phyloP scores from a whole-genome alignment of 1,284 basidiomycete species.

The Inonotus obliquus region DNA sequence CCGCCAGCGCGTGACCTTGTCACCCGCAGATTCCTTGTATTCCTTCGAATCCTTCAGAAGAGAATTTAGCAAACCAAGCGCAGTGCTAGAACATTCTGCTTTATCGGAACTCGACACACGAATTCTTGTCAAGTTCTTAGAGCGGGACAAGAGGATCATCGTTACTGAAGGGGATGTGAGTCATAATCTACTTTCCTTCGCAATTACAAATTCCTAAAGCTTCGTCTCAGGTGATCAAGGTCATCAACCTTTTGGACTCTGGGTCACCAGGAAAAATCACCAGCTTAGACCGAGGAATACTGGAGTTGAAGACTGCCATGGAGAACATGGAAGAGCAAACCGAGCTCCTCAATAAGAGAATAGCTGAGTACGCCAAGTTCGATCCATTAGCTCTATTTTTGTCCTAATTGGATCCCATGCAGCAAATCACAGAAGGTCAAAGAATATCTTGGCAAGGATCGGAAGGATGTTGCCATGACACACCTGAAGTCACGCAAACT shows the following conservation, averaged over 20 bases:
- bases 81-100: slow-evolving; percentile 29
- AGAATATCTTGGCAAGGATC: slow-evolving; percentile 59
- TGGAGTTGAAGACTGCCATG: slow-evolving; percentile 70
- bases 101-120: slow-evolving; percentile 60
- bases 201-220: neutral
- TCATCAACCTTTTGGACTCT: slow-evolving; percentile 37
- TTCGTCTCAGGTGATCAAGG: slow-evolving; percentile 67
- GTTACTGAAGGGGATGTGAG: slow-evolving; percentile 63
- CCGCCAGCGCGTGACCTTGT: slow-evolving; percentile 39
- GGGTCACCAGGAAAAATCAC: slow-evolving; percentile 40
- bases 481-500: slow-evolving; percentile 78
- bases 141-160: slow-evolving; percentile 67
- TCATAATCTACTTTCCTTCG: slow-evolving; percentile 5
- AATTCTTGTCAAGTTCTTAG: slow-evolving; percentile 72
- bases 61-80: slow-evolving; percentile 41
- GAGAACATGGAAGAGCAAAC: slow-evolving; percentile 63
- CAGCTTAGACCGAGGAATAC: slow-evolving; percentile 66
- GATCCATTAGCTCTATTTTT: neutral
- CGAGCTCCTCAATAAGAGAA: slow-evolving; percentile 57
- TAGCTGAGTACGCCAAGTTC: slow-evolving; percentile 51
- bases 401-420: neutral
- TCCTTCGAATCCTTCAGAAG: slow-evolving; percentile 56
- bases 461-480: slow-evolving; percentile 68
- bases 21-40: slow-evolving; percentile 62
- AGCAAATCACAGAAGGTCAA: slow-evolving; percentile 69